These are phyloP conservation scores for Gymnopilus dilepis DNA, from an alignment of 768 basidiomycete genomes.

Conservation along the genomic window DNA sequence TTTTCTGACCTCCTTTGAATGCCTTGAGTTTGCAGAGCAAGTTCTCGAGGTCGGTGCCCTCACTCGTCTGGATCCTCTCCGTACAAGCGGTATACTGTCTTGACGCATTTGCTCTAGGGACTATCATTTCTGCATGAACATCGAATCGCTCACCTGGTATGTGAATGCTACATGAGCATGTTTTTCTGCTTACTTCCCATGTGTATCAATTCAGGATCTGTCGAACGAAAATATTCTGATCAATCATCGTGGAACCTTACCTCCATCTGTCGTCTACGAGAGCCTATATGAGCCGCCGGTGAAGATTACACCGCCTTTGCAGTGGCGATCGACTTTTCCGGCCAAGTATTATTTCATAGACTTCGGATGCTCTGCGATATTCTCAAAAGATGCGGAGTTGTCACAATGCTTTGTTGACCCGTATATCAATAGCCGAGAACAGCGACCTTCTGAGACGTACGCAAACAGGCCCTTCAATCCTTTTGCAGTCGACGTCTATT, in stretches of 20 bases:
- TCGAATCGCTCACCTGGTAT: background rate
- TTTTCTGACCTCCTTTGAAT: background rate
- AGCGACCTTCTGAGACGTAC: background rate
- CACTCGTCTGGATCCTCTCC: background rate
- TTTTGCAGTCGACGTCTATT: background rate
- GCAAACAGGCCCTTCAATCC: background rate
- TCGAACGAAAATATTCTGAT: background rate
- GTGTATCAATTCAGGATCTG: background rate
- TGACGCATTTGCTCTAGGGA: background rate
- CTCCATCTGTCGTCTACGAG: background rate
- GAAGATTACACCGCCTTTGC: background rate
- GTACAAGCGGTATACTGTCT: no score
- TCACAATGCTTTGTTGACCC: background rate
- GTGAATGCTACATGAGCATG: no score
- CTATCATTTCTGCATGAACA: background rate
- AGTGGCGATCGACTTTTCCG: background rate
- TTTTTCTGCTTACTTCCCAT: no score
- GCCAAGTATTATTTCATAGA: background rate
- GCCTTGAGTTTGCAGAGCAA: background rate
- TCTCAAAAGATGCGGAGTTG: background rate
- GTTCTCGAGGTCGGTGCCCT: background rate
- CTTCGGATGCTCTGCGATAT: background rate
- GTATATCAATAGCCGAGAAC: background rate
- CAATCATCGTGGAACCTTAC: background rate
- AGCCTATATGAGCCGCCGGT: background rate